Conservation (phyloP, 805 yeast genomes). For the Ogataea ramenticola region DNA sequence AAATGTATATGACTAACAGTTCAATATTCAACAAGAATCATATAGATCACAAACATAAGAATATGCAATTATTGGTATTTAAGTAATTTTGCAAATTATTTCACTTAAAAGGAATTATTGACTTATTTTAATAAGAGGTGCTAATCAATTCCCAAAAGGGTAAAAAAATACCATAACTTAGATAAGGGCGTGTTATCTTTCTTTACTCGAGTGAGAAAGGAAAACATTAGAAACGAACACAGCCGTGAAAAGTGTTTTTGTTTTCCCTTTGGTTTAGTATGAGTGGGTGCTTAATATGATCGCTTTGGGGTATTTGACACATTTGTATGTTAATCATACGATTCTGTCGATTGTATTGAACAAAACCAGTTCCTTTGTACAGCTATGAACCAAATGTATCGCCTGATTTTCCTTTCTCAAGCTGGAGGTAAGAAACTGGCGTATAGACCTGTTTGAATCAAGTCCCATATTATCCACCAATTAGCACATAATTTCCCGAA, state of each 20-base stretch:
- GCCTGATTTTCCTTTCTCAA: too few species aligned
- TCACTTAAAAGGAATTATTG: background rate
- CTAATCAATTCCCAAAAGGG: constrained; percentile 1
- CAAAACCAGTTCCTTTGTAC: too few species aligned
- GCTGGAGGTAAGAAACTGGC: constrained; percentile 93
- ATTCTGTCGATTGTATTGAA: too few species aligned
- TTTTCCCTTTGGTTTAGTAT: background rate
- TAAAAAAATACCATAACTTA: background rate
- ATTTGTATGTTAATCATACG: background rate
- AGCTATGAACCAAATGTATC: too few species aligned
- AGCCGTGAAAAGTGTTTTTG: background rate
- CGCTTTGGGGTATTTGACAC: background rate
- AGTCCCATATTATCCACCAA: constrained; percentile 56
- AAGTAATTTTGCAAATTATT: background rate
- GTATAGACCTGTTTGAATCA: constrained; percentile 64
- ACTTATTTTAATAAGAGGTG: background rate
- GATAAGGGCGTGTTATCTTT: too few species aligned
- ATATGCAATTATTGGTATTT: too few species aligned
- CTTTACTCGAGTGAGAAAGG: too few species aligned
- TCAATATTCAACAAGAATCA: too few species aligned
- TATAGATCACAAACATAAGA: too few species aligned
- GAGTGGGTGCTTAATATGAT: background rate
- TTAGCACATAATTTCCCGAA: constrained; percentile 17
- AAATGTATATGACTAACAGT: too few species aligned
- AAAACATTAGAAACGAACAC: too few species aligned